These are phyloP conservation scores for Clarireedia paspali DNA, from an alignment of 2,329 filamentous ascomycete species.

Conservation along the genomic window DNA sequence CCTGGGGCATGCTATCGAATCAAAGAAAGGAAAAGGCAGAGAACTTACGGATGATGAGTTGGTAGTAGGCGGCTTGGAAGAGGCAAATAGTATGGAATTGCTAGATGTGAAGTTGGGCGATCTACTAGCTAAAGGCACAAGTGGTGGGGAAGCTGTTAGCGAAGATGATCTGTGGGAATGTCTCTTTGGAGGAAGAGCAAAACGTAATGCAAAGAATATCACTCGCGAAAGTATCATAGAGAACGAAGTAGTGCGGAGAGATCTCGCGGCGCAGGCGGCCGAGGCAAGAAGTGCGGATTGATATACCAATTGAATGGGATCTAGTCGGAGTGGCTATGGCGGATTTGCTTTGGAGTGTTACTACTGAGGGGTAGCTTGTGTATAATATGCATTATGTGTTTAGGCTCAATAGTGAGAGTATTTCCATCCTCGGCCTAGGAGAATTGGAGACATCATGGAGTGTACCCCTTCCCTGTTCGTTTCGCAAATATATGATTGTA, in stretches of 20 bases:
- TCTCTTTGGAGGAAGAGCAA: conserved; percentile 56
- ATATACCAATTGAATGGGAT: neutral
- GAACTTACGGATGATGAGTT: conserved; percentile 37
- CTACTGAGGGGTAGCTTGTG: no score
- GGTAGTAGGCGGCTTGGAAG: conserved; percentile 61
- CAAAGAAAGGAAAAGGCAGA: conserved; percentile 33
- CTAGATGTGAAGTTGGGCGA: conserved; percentile 63
- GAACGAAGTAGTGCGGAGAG: neutral
- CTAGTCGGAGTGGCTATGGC: no score
- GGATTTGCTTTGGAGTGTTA: no score
- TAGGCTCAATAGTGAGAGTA: no score
- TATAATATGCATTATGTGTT: no score
- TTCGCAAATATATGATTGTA: no score
- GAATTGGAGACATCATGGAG: no score
- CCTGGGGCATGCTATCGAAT: conserved; percentile 44
- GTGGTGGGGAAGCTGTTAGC: conserved; percentile 72
- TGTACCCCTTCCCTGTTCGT: no score
- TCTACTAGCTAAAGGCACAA: conserved; percentile 61
- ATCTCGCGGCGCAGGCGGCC: neutral
- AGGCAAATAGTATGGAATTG: conserved; percentile 77
- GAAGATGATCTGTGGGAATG: conserved; percentile 82
- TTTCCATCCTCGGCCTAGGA: no score
- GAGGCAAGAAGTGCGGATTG: neutral
- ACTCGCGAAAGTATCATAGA: neutral
- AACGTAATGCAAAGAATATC: neutral